Evolutionary conservation across 441 rosid genomes (phyloP), one percentile per base, ranked within the genome.

Genomic region (Capsella rubella): DNA sequence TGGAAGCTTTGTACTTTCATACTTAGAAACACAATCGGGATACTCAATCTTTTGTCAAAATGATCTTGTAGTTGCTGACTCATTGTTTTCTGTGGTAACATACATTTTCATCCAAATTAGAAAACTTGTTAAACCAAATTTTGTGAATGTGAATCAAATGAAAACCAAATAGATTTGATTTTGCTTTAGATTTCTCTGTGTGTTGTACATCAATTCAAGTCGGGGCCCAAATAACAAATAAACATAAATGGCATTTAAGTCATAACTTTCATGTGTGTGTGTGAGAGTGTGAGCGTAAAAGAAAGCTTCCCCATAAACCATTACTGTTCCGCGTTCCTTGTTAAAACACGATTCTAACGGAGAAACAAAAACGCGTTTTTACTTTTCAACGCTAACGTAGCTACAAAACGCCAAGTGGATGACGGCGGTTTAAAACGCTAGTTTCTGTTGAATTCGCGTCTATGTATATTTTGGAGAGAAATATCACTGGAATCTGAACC

Each of bases 401-500:
- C 29, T 4, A 69, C 14, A 54, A 45, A 55, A 37, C 75, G 66
- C 66, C 15, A 55, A 69, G 35, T 75, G 5, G 29, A 61, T 54
- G 49, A 62, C 69, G 74, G 78, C 59, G 59, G 35, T 8, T 0
- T 5, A 62, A 62, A 75, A 75, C 79, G 75, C 69, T 21, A 37
- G 5, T 13, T 57, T 58, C 1, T 15, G 66, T 50, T 74, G 0
- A 67, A 74, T 58, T 58, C 72, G 72, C 78, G 78, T 66, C 60
- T 73, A 29, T 28, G 43, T 55, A 43, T 42, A 64, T 11, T 54
- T 64, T 27, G 34, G 72, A 28, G 79, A 60, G 51, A 51, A 50
- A 51, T 11, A 60, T 67, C 70, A 75, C 70, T 56, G 65, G 54
- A 70, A 69, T 76, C 74, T 69, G 64, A 76, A 69, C 79, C 79